These are phyloP conservation scores for Cordyceps farinosa DNA, from an alignment of 2,329 filamentous ascomycete species.

Conservation along the genomic window DNA sequence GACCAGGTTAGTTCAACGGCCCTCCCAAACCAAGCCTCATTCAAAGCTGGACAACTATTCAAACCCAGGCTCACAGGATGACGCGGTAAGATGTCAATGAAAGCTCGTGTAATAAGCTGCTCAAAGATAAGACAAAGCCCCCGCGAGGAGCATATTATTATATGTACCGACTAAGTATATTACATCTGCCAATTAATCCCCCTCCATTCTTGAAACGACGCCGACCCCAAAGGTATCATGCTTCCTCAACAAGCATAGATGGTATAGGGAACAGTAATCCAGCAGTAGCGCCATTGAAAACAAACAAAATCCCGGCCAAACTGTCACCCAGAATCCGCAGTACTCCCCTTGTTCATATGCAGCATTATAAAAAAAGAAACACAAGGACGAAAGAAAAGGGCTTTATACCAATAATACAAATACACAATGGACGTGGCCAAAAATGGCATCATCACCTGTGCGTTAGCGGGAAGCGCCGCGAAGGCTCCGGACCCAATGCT, in stretches of 20 bases:
- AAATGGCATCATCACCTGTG: background rate
- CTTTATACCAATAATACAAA: constrained; percentile 17
- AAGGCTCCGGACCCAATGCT: constrained; percentile 54
- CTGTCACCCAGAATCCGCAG: constrained; percentile 4
- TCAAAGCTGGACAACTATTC: too few relatives aligned
- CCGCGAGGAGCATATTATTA: background rate
- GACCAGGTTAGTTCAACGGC: too few relatives aligned
- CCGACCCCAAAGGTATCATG: background rate
- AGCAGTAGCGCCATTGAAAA: constrained; percentile 3
- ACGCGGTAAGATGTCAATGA: too few relatives aligned
- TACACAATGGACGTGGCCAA: background rate
- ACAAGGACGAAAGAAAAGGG: background rate
- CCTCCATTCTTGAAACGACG: constrained; percentile 8
- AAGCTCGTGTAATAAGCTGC: background rate
- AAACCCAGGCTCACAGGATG: too few relatives aligned
- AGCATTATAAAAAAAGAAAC: constrained; percentile 9
- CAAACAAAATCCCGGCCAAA: constrained; percentile 2
- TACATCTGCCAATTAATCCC: background rate
- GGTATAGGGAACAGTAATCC: background rate
- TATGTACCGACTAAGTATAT: constrained; percentile 3
- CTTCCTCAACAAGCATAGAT: constrained; percentile 3
- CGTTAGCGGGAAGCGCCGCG: constrained; percentile 39
- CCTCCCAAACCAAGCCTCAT: too few relatives aligned
- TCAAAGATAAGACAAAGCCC: background rate
- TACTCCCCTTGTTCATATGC: constrained; percentile 13